Conservation (phyloP, 768 basidiomycete species). For the Artomyces pyxidatus region DNA sequence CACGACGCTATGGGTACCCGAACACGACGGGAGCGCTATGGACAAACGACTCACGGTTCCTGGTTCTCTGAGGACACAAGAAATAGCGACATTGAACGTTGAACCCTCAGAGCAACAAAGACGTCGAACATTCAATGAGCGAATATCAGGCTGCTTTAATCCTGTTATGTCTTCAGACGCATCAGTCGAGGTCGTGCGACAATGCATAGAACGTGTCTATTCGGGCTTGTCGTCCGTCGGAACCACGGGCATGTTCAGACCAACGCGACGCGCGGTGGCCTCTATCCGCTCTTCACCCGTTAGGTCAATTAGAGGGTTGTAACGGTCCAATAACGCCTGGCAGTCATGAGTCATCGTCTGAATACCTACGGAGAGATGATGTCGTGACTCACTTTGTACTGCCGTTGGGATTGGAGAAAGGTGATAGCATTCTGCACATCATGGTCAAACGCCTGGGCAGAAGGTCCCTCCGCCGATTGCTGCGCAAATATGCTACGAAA, state of each 20-base stretch:
- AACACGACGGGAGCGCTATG: too few relatives aligned
- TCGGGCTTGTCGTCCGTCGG: slow-evolving; percentile 21
- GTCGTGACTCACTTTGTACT: slow-evolving; percentile 59
- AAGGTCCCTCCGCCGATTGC: slow-evolving; percentile 20
- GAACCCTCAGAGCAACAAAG: too few relatives aligned
- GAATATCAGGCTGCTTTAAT: too few relatives aligned
- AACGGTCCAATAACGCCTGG: slow-evolving; percentile 74
- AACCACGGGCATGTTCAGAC: slow-evolving; percentile 69
- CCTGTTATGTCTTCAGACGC: too few relatives aligned
- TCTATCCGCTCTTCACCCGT: slow-evolving; percentile 73
- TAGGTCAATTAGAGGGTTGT: slow-evolving; percentile 80
- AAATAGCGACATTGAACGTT: too few relatives aligned
- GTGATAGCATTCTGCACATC: slow-evolving; percentile 54
- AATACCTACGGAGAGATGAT: not conserved
- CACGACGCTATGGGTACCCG: too few relatives aligned
- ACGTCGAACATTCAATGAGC: too few relatives aligned
- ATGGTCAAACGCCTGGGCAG: slow-evolving; percentile 23
- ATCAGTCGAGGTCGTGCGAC: too few relatives aligned
- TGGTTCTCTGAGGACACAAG: too few relatives aligned
- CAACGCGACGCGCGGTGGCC: slow-evolving; percentile 82
- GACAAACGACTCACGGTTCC: too few relatives aligned
- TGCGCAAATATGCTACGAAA: slow-evolving; percentile 53
- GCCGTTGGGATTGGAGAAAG: slow-evolving; percentile 66
- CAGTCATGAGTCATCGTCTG: too few relatives aligned
- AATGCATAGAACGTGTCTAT: slow-evolving; percentile 6